Base-by-base conservation (phyloP, 345 rosid genomes). In the Atalantia buxifolia region DNA sequence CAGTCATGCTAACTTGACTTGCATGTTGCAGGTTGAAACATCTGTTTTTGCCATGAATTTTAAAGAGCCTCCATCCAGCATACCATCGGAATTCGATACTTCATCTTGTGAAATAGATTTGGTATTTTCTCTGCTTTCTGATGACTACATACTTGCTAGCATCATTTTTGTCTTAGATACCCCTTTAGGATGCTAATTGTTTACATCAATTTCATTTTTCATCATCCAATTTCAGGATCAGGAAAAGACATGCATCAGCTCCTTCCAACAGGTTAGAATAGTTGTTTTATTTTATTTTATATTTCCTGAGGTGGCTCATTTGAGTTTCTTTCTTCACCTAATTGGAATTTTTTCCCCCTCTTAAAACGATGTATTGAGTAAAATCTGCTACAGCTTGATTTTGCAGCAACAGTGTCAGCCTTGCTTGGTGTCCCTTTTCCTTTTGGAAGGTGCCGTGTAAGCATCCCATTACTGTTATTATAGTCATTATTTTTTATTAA, bases 371-470 rank as follows among this genome's bases (percentile, higher is more conserved):
- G 40, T 69, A 76, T 74, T 71, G n/a, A 71, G 45, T 72, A 72
- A 75, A 56, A 69, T 80, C 36, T 81, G 65, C 64, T 80, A 82
- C 93, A 95, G 98, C 92, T 95, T 86, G 99, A 95, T 84, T 93
- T 95, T 89, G 94, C 97, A 65, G 98, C 86, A 82, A 95, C 98
- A 8, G 82, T 91, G 72, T 93, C 98, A 73, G 97, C 98, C 57
- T 77, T 93, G 83, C 90, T 93, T 75, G 99, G 97, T 77, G 84
- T 95, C 72, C 95, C 99, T 14, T 87, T 87, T 88, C 98, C 99
- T 82, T 95, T 92, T 83, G 98, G 99, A 95, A 95, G 98, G 98
- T 95, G 90, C 90, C 85, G 86, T 88, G 91, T 93, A 89, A 90
- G 98, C 88, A 86, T 86, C 81, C 84, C 82, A 14, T 87, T 76